Evolutionary conservation across 164 flowering plant genomes (phyloP), one percentile per base, ranked within the genome.

Genomic region (Santalum album): DNA sequence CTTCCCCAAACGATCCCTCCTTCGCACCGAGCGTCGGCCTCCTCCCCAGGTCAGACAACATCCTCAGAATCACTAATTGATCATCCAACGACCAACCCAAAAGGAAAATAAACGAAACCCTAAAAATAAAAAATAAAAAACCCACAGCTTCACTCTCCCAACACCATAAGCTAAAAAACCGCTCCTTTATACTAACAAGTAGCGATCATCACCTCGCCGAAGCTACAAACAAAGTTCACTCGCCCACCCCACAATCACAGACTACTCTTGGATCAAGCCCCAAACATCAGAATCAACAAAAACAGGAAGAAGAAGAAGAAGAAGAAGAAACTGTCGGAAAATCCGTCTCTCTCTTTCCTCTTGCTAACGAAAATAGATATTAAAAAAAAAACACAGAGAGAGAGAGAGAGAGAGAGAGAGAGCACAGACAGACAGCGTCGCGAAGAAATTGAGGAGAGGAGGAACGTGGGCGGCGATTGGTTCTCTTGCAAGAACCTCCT

Each of bases 1-100:
- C 90, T 62, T 86, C 90, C 11, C 78, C 81, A 57, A 66, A 84
- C 45, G 82, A 78, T 43, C 73, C 86, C 12, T 84, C 84, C 55
- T 64, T 70, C 10, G 60, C 62, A 10, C 81, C 77, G 71, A 81
- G 72, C 36, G 79, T 74, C 38, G 80, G 81, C 39, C 83, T 72
- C 68, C 82, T 74, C 29, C 84, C 84, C 67, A 77, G 27, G 61
- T 82, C 88, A 54, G 88, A 75, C 49, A 80, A 61, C 89, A 82
- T 82, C 47, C 53, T 66, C 56, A 49, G 47, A 35, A 48, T 14
- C 55, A 29, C 50, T 49, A 60, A 54, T 42, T 38, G 51, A 59
- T 51, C 61, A 57, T 53, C 27, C 16, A 79, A 79, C 34, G 82
- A 71, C 68, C 82, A 12, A 81, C 32, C 72, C n/a, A n/a, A n/a